Evolutionary conservation across 305 asterid species (phyloP), one percentile per base, ranked within the genome.

Genomic region (Galium porrigens): DNA sequence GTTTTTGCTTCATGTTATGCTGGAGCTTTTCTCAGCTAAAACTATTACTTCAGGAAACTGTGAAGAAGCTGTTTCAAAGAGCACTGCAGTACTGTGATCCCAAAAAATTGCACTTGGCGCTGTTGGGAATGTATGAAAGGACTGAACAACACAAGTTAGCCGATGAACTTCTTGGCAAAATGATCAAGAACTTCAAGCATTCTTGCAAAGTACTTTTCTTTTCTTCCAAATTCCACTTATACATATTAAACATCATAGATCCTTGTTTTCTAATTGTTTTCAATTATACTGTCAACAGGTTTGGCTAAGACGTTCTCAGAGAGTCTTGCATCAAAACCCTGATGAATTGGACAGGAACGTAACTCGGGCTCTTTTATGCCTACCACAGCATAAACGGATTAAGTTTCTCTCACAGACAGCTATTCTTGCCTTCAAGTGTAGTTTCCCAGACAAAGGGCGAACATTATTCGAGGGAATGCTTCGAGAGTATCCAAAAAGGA

Each of bases 81-180:
- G 95, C 99, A 53, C 72, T 89, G 82, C 95, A 86, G 81, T 81
- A 78, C 65, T 87, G 84, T 79, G 97, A 94, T 82, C 84, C 94
- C 49, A 94, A 94, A 76, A 84, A 80, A 82, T 82, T 89, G 73
- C 85, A 89, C 78, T 78, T 89, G 64, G 92, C 90, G 32, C 88
- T 94, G 39, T 76, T 89, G 68, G 94, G 88, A 33, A 78, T 84
- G 89, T 89, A 87, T 61, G 96, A 94, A 72, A 82, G 90, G 73
- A 84, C 88, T 0, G 90, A 87, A 70, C 96, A 94, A 55, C 78
- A 76, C 61, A 77, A 84, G 65, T 77, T 86, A 68, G 81, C 87
- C 42, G 83, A 81, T 72, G 95, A 84, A 63, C 92, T 89, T 73
- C 89, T 94, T 22, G 82, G 83, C 70, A 86, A 77, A 80, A 94